Base-by-base conservation (phyloP, 371 early-diverging fungal genomes). In the Saksenaea vasiformis region DNA sequence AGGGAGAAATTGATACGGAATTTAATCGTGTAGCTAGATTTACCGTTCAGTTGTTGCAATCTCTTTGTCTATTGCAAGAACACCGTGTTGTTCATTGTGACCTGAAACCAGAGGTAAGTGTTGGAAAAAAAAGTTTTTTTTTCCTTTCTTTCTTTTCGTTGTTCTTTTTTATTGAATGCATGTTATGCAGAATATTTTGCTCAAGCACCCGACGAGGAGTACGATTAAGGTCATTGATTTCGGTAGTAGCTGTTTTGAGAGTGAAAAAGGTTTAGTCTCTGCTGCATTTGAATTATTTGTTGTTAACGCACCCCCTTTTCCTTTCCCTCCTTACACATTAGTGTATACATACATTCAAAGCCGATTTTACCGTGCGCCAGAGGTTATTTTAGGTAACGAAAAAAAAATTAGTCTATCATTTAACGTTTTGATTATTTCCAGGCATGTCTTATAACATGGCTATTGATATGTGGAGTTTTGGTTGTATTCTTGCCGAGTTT, bases 391-490 rank as follows among this genome's bases (percentile, higher is more conserved):
- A 39, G 96, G 95, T 60, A 59, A 54, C 11, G 24, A 28, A 55
- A 54, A 5, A 3, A 34, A 1, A 43, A 14, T 27, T 5, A 17
- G 9, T 34, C 22, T 13, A 39, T 26, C 27, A 10, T 64, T 54
- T 26, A 26, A 13, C 22, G 14, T 5, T 5, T 53, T 3, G n/a
- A 1, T 1, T 54, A 36, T 68, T 15, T 43, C 10, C 64, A 64
- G 80, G 82, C 3, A 82, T 91, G 71, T 78, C 85, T 3, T 99
- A 99, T 71, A 89, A 85, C 60, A 93, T 84, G 68, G 87, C 95
- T 4, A 95, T 99, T 69, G 99, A 99, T 77, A 96, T 99, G 90
- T 99, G 99, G 99, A 92, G 93, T 64, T 77, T 99, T 31, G 99
- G 99, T 1, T 99, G 99, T 76, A 99, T 99, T 53, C 85, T 98